These are phyloP conservation scores for Panaeolus papilionaceus DNA, from an alignment of 768 basidiomycete genomes.

Conservation along the genomic window DNA sequence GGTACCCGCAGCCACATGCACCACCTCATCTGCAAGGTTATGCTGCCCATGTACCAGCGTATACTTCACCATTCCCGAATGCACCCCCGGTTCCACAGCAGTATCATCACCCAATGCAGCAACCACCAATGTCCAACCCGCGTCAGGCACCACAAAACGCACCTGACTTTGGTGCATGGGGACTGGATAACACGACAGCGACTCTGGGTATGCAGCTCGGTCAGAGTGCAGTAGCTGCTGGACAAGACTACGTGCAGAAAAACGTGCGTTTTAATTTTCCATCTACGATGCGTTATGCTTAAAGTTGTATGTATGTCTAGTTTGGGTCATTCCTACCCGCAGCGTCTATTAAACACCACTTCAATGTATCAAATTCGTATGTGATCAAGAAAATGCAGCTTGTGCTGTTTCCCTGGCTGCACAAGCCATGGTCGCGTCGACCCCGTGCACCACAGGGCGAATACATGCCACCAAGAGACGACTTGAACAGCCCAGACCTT, in stretches of 20 bases:
- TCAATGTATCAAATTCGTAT: slow-evolving; percentile 96
- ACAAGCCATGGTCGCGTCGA: slow-evolving; percentile 87
- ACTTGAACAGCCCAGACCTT: slow-evolving; percentile 94
- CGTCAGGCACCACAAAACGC: slow-evolving; percentile 18
- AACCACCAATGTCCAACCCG: slow-evolving; percentile 21
- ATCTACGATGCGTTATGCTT: slow-evolving; percentile 10
- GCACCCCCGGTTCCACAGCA: slow-evolving; percentile 41
- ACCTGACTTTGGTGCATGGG: slow-evolving; percentile 75
- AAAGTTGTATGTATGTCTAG: slow-evolving; percentile 45
- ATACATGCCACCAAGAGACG: slow-evolving; percentile 90
- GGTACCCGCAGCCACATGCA: slow-evolving; percentile 31
- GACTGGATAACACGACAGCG: slow-evolving; percentile 91
- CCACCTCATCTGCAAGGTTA: slow-evolving; percentile 28
- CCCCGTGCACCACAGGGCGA: slow-evolving; percentile 62
- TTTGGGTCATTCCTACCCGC: slow-evolving; percentile 82
- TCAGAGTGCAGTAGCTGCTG: slow-evolving; percentile 88
- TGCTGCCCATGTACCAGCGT: slow-evolving; percentile 50
- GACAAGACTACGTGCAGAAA: slow-evolving; percentile 94
- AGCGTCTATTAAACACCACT: slow-evolving; percentile 83
- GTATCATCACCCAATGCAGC: slow-evolving; percentile 41
- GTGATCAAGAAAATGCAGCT: slow-evolving; percentile 89
- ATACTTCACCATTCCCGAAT: slow-evolving; percentile 57
- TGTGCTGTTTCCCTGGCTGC: slow-evolving; percentile 95
- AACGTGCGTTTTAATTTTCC: slow-evolving; percentile 63
- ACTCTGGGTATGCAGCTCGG: slow-evolving; percentile 97